Base-by-base conservation (phyloP, 2,329 filamentous ascomycete genomes). In the Epichloe sp. region DNA sequence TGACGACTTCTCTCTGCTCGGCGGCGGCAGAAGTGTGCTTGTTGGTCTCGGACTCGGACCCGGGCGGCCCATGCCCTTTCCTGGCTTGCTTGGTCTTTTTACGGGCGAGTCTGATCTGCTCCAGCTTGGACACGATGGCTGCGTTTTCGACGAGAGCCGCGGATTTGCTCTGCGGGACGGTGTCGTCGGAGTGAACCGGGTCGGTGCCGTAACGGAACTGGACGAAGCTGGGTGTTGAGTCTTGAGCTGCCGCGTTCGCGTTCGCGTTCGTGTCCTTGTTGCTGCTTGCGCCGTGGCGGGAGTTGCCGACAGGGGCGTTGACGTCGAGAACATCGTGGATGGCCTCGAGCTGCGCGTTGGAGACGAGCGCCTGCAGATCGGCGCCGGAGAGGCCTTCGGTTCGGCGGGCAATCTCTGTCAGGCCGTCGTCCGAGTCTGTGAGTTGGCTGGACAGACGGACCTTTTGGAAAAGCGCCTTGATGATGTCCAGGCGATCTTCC, bases 271-370 rank as follows among this genome's bases (percentile, higher is more conserved):
- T n/a, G 31, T 38, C 15, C 31, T 48, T n/a, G 56, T 34, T 51
- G 10, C 64, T 63, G 48, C 67, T 64, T 55, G 62, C 65, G n/a
- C 65, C 62, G 11, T 63, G 63, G 44, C 63, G 65, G 36, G 55
- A 60, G 17, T 59, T 61, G 26, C 43, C 80, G 73, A 8, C 41
- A 31, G 60, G 57, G 5, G 56, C 83, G 80, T 50, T 81, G 4
- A 63, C 60, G 44, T 68, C 84, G 0, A 98, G 78, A 2, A 94
- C 82, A 58, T 96, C 90, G 63, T 98, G 93, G 56, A 98, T 96
- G 31, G 93, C 93, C 70, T 97, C 91, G 5, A 98, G 77, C 65
- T 98, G 93, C 0, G 93, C 90, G 58, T 98, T 98, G 60, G 95
- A 96, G 43, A 97, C 83, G 6, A 98, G 78, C 0, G 91, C 93